Percentiles rank a stretch among this genome's conserved stretches.
phyloP scores from a whole-genome alignment of 129 eudicot species.

The Flaveria robusta region DNA sequence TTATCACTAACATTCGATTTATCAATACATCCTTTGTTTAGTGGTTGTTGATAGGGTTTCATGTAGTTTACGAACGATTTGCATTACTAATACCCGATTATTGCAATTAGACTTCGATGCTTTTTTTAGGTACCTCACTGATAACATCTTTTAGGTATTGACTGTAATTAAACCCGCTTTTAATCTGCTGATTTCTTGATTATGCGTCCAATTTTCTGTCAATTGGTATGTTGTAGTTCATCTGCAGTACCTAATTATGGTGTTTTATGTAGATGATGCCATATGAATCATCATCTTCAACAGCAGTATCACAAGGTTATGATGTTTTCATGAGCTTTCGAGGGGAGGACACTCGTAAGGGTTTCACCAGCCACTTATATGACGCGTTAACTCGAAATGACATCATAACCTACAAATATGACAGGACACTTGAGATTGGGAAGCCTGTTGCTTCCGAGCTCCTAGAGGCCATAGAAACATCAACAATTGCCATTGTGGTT shows the following conservation, averaged over 20 bases:
- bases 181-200: not conserved
- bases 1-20: no score
- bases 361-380: constrained; percentile 16
- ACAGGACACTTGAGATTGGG: constrained; percentile 15
- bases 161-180: not conserved
- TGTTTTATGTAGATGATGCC: not conserved
- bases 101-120: no score
- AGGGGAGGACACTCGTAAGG: not conserved
- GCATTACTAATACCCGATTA: no score
- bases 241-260: not conserved
- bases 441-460: not conserved
- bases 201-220: not conserved
- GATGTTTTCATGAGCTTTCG: constrained; percentile 20
- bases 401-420: not conserved
- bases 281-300: not conserved
- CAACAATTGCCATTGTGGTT: constrained; percentile 2
- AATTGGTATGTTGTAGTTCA: not conserved
- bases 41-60: no score
- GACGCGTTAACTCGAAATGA: constrained; percentile 1
- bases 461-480: not conserved
- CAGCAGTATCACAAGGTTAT: not conserved
- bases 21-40: no score
- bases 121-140: no score
- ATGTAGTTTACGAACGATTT: no score
- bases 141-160: not conserved